phyloP scores from a whole-genome alignment of 805 yeast genomes.

The Wickerhamomyces ciferrii region DNA sequence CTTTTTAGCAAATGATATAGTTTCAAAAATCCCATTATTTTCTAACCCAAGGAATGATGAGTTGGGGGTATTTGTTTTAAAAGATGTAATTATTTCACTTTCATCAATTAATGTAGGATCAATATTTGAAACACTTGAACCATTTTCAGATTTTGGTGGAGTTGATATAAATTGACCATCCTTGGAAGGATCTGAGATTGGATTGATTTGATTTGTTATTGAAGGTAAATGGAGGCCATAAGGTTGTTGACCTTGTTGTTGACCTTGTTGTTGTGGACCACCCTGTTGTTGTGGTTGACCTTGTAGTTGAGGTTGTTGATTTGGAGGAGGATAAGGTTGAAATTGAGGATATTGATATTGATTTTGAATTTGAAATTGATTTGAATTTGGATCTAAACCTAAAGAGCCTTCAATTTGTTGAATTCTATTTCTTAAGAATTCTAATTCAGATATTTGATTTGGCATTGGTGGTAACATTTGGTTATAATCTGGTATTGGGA shows the following conservation, averaged over 20 bases:
- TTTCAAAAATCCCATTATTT: slow-evolving; percentile 17
- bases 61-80: slow-evolving; percentile 9
- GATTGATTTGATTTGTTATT: neutral
- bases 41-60: slow-evolving; percentile 11
- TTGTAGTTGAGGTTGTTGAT: neutral
- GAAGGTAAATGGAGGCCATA: neutral
- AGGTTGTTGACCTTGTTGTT: neutral
- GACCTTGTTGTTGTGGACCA: neutral
- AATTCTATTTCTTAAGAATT: slow-evolving; percentile 6
- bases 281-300: neutral
- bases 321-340: slow-evolving; percentile 4
- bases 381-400: neutral
- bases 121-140: slow-evolving; percentile 4
- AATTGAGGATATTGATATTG: slow-evolving; percentile 2
- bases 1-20: slow-evolving; percentile 10
- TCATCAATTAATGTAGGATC: slow-evolving; percentile 12
- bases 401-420: slow-evolving; percentile 9
- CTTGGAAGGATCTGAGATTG: neutral
- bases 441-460: slow-evolving; percentile 8
- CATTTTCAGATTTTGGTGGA: neutral
- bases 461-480: neutral
- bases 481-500: too few species aligned
- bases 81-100: slow-evolving; percentile 9
- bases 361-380: neutral
- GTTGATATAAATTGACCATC: neutral